Evolutionary conservation across 2,329 filamentous ascomycete genomes (phyloP), one percentile per base, ranked within the genome.

Genomic region (Sporothrix variecibatus): DNA sequence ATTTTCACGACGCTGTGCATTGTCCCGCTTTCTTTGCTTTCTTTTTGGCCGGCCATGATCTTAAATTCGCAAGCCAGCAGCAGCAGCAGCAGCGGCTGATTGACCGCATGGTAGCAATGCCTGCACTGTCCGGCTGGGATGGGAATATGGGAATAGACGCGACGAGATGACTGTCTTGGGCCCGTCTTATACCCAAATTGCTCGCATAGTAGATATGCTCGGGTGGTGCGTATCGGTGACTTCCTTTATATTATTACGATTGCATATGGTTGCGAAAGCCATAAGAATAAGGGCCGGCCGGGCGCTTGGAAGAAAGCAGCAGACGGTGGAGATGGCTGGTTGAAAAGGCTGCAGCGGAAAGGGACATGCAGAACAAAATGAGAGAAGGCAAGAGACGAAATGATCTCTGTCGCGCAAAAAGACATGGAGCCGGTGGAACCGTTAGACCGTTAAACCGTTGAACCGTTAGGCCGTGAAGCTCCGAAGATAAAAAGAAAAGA

Each of bases 161-260:
- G 26, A 58, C 11, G 49, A 23, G 49, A n/a, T 43, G 43, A 20
- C 15, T 34, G 28, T 60, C 56, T 31, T 34, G 56, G 7, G 20
- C 56, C 56, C 56, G 56, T 17, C 56, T 34, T 60, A 34, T 34
- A 56, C n/a, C 56, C 56, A 60, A 60, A 64, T 64, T 64, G 20
- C 34, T 64, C 26, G 60, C 38, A 64, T 40, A 38, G 60, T 64
- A 60, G 28, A 60, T 8, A 17, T 60, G 56, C 26, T 34, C 26
- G 28, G 26, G 28, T 31, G 11, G 17, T 56, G 56, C 28, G 56
- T 31, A 20, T 15, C 17, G 56, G 56, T 34, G 56, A 20, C 28
- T 34, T 11, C 28, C 28, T 60, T 8, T 60, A 60, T 62, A 9
- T 9, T 31, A 26, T 31, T 56, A 56, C 11, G 28, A 38, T 38